These are phyloP conservation scores for Mycena kentingensis DNA, from an alignment of 768 basidiomycete species.

Conservation along the genomic window DNA sequence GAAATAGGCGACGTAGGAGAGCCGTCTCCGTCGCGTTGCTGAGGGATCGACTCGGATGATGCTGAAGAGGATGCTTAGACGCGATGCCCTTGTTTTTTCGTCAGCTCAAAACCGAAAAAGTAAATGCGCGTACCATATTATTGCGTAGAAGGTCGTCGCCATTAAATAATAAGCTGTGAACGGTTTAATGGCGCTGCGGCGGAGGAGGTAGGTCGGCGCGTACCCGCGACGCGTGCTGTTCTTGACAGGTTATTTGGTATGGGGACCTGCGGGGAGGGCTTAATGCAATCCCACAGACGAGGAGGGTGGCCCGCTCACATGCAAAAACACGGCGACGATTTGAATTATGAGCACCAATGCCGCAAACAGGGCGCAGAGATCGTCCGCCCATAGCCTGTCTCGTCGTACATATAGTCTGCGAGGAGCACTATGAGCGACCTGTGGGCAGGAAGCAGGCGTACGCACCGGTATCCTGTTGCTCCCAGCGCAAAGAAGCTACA, in stretches of 20 bases:
- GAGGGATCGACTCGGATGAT: constrained; percentile 54
- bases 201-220: not conserved
- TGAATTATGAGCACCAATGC: not conserved
- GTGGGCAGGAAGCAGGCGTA: not conserved
- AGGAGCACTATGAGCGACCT: not conserved
- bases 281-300: not conserved
- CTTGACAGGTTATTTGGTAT: constrained; percentile 8
- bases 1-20: constrained; percentile 33
- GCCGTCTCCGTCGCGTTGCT: constrained; percentile 24
- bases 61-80: constrained; percentile 56
- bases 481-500: constrained; percentile 2
- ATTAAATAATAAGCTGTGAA: constrained; percentile 36
- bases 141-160: constrained; percentile 39
- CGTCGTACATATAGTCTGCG: not conserved
- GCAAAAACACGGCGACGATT: constrained; percentile 7
- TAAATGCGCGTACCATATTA: constrained; percentile 36
- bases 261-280: constrained; percentile 3
- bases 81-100: constrained; percentile 40
- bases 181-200: not conserved
- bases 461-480: not conserved
- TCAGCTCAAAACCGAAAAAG: not conserved
- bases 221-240: constrained; percentile 15
- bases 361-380: constrained; percentile 8
- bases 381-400: constrained; percentile 1
- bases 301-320: constrained; percentile 1